A percentile compares a stretch with the other conserved stretches of the same genome.
Conservation (phyloP, 2,329 filamentous ascomycete species). For the Venturiaceae sp. region DNA sequence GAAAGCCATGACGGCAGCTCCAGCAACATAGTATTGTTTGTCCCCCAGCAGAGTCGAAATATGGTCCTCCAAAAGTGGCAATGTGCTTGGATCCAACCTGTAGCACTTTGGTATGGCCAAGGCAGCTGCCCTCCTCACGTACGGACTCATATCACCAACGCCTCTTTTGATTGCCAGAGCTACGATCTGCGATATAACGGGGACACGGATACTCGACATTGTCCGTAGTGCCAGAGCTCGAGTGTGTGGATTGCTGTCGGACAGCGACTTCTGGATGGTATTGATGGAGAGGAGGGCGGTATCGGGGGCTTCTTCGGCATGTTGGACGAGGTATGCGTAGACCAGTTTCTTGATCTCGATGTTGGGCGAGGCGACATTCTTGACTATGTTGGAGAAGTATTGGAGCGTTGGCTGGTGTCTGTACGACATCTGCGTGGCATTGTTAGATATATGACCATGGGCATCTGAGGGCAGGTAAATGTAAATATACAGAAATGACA, state of each 20-base stretch:
- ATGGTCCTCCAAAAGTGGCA: slow-evolving; percentile 78
- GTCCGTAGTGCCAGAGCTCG: slow-evolving; percentile 87
- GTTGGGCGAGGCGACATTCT: slow-evolving; percentile 91
- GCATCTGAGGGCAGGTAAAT: slow-evolving; percentile 4
- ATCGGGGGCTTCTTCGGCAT: slow-evolving; percentile 93
- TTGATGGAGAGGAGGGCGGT: slow-evolving; percentile 95
- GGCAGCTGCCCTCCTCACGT: slow-evolving; percentile 86
- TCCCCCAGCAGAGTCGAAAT: slow-evolving; percentile 71
- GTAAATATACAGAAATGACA: slow-evolving; percentile 74
- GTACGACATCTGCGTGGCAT: slow-evolving; percentile 76
- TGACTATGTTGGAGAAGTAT: slow-evolving; percentile 96
- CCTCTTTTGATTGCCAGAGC: slow-evolving; percentile 93
- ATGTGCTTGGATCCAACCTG: slow-evolving; percentile 73
- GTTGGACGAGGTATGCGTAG: slow-evolving; percentile 94
- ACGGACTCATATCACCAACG: slow-evolving; percentile 84
- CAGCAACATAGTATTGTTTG: slow-evolving; percentile 93
- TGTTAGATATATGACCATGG: slow-evolving; percentile 3
- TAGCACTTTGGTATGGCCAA: slow-evolving; percentile 95
- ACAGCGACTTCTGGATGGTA: slow-evolving; percentile 95
- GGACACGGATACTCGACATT: slow-evolving; percentile 95
- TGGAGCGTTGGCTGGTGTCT: slow-evolving; percentile 75
- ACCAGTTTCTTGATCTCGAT: slow-evolving; percentile 96
- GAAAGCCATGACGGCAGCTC: slow-evolving; percentile 83
- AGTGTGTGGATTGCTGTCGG: slow-evolving; percentile 82
- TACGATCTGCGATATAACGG: slow-evolving; percentile 96